phyloP scores from a whole-genome alignment of 352 stramenopile species.

The Phytophthora macrochlamydospora region DNA sequence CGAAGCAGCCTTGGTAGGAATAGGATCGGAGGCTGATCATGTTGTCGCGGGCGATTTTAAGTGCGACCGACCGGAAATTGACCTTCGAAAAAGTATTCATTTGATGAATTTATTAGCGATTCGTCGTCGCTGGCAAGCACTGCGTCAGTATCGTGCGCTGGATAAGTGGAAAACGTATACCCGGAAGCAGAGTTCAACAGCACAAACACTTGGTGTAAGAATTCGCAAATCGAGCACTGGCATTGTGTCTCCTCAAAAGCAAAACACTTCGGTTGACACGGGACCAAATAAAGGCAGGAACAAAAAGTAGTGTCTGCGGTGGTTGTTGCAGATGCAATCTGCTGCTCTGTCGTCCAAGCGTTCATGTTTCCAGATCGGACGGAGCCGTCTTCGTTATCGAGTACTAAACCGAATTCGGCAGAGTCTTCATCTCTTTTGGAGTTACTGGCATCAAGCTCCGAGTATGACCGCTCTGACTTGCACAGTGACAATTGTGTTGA shows the following conservation, averaged over 20 bases:
- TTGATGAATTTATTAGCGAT: conserved; percentile 49
- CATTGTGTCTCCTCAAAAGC: too few relatives aligned
- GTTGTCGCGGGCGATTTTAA: conserved; percentile 33
- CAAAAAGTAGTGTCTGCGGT: conserved; percentile 28
- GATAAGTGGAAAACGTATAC: conserved; percentile 34
- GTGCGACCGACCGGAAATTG: conserved; percentile 11
- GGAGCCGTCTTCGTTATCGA: neutral
- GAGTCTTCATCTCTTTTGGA: conserved; percentile 21
- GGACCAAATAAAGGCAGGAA: neutral
- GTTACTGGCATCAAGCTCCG: conserved; percentile 30
- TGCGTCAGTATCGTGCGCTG: conserved; percentile 35
- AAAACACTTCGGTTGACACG: neutral
- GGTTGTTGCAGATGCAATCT: conserved; percentile 39
- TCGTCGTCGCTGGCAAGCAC: conserved; percentile 23
- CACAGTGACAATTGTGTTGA: conserved; percentile 1
- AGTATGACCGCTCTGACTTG: conserved; percentile 23
- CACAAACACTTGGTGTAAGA: too few relatives aligned
- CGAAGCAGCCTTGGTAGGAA: conserved; percentile 12
- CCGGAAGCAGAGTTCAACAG: neutral
- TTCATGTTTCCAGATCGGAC: conserved; percentile 34
- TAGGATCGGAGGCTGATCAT: conserved; percentile 4
- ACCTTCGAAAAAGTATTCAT: conserved; percentile 21
- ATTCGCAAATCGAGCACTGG: too few relatives aligned
- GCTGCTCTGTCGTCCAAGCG: conserved; percentile 44
- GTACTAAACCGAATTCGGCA: neutral